phyloP scores from a whole-genome alignment of 306 rosid genomes.

The Vicia villosa region DNA sequence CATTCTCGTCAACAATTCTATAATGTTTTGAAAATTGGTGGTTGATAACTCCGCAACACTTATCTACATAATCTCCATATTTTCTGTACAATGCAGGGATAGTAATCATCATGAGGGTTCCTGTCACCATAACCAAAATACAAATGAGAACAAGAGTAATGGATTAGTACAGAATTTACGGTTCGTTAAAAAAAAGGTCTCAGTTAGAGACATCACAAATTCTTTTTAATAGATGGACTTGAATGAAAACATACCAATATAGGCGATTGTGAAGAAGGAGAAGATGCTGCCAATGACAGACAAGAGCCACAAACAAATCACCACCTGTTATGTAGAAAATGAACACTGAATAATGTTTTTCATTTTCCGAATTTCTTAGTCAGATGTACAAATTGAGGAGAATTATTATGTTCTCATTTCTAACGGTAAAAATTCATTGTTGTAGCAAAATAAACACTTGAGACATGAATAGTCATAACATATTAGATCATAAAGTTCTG shows the following conservation, averaged over 20 bases:
- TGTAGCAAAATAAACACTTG: constrained; percentile 15
- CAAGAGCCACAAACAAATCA: constrained; percentile 77
- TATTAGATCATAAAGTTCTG: not conserved
- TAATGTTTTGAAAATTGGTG: constrained; percentile 81
- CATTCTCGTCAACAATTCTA: constrained; percentile 75
- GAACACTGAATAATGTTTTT: constrained; percentile 29
- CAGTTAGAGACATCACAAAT: constrained; percentile 14
- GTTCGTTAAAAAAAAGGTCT: not conserved
- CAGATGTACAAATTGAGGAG: not conserved
- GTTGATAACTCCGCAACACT: constrained; percentile 61
- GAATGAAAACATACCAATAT: constrained; percentile 60
- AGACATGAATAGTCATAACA: not conserved
- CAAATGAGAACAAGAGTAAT: constrained; percentile 29
- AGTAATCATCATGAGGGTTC: constrained; percentile 62
- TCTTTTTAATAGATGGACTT: constrained; percentile 25
- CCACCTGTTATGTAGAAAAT: constrained; percentile 63
- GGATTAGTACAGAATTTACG: not conserved
- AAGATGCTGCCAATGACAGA: constrained; percentile 75
- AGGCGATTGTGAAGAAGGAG: constrained; percentile 80
- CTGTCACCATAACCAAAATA: constrained; percentile 52
- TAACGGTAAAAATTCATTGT: not conserved
- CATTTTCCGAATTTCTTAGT: constrained; percentile 2
- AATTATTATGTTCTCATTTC: not conserved
- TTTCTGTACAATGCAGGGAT: constrained; percentile 79
- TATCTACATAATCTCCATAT: constrained; percentile 56